A percentile compares a stretch with the other conserved stretches of the same genome.
Evolutionary conservation across 176 grass and related monocot species (phyloP).

Genomic region (Carex parvula): DNA sequence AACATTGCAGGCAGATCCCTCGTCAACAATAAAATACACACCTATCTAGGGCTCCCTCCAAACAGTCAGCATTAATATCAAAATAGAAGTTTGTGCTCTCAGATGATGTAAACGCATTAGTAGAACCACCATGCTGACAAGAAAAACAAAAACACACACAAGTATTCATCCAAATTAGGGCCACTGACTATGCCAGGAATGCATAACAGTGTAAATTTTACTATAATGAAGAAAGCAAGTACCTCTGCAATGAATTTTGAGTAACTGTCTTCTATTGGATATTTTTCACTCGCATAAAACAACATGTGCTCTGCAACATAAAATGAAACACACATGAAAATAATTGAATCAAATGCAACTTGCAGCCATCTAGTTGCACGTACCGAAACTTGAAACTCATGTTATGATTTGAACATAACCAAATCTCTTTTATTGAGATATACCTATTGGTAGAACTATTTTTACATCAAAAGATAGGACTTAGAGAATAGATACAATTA

Average conservation of each 20-base stretch:
- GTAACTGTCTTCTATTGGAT: conserved; percentile 86
- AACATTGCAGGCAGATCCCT: not conserved
- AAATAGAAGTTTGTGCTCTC: conserved; percentile 87
- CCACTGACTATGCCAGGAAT: conserved; percentile 4
- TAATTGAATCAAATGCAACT: conserved; percentile 12
- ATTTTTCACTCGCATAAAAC: conserved; percentile 97
- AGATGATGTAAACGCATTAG: conserved; percentile 78
- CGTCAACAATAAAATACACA: conserved; percentile 8
- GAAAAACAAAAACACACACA: conserved; percentile 24
- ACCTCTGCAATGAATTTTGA: conserved; percentile 92
- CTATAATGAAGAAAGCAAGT: conserved; percentile 21
- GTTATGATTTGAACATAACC: not conserved
- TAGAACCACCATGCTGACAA: conserved; percentile 84
- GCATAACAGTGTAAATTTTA: conserved; percentile 2
- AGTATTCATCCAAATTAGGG: conserved; percentile 20
- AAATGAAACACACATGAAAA: not conserved
- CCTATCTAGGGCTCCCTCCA: conserved; percentile 90
- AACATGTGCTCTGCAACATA: conserved; percentile 83
- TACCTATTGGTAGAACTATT: not conserved
- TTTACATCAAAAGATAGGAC: conserved; percentile 4
- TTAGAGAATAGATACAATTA: not conserved
- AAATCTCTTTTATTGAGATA: not conserved
- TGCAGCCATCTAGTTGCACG: not conserved
- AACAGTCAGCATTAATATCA: conserved; percentile 80
- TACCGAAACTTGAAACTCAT: not conserved